phyloP scores from a whole-genome alignment of 257 asterid species.

The Eustoma russellianum region DNA sequence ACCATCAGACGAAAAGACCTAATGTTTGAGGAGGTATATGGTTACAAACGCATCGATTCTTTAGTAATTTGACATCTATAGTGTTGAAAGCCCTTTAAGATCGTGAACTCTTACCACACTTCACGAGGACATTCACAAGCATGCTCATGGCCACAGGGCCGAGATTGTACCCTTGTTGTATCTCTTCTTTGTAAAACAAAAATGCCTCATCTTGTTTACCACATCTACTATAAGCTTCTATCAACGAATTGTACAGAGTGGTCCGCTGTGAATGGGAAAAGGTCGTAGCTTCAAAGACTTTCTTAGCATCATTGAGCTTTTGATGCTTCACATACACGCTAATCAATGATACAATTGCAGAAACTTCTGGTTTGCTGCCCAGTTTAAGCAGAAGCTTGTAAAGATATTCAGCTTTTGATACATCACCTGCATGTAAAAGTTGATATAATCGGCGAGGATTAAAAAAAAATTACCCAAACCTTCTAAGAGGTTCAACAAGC shows the following conservation, averaged over 20 bases:
- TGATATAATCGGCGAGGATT: conserved; percentile 4
- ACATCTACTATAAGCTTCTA: conserved; percentile 53
- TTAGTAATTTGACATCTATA: neutral
- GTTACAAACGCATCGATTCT: neutral
- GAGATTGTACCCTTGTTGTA: conserved; percentile 44
- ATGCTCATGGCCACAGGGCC: conserved; percentile 80
- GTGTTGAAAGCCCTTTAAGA: neutral
- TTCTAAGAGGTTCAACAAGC: neutral
- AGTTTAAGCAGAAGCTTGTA: conserved; percentile 41
- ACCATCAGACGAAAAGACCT: neutral
- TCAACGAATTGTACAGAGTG: conserved; percentile 42
- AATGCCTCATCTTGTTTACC: conserved; percentile 59
- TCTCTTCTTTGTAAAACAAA: conserved; percentile 56
- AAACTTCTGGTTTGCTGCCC: conserved; percentile 46
- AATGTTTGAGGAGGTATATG: neutral
- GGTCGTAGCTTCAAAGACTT: conserved; percentile 39
- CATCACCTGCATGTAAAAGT: conserved; percentile 48
- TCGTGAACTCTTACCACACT: conserved; percentile 44
- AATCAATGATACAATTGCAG: conserved; percentile 65
- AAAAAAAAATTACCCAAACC: neutral
- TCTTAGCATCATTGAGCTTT: conserved; percentile 43
- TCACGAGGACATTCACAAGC: conserved; percentile 71
- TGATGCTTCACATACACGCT: conserved; percentile 54
- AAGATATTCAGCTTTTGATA: conserved; percentile 41
- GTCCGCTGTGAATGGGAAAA: conserved; percentile 26